Evolutionary conservation across 208 protist species (phyloP).

Genomic region (Crithidia sp.): DNA sequence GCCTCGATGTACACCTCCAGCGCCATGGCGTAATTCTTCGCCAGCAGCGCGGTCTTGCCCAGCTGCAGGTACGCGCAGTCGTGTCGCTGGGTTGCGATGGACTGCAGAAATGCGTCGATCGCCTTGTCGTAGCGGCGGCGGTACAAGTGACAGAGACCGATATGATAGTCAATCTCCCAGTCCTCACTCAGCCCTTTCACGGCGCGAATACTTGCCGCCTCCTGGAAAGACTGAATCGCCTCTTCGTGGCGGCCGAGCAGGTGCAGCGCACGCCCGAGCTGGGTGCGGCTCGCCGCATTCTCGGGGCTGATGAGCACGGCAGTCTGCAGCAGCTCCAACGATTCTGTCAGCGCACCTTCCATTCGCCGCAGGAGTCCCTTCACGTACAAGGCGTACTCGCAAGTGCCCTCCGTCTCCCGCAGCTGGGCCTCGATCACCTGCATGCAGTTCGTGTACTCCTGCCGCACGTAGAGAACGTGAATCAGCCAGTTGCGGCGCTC

Average conservation of each 20-base stretch:
- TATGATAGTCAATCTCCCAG: constrained; percentile 93
- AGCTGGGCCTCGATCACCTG: constrained; percentile 91
- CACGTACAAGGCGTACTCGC: constrained; percentile 92
- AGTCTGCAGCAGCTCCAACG: constrained; percentile 92
- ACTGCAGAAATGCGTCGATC: constrained; percentile 80
- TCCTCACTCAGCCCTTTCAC: constrained; percentile 60
- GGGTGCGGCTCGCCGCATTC: constrained; percentile 91
- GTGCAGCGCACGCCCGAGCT: constrained; percentile 90
- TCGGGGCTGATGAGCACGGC: constrained; percentile 90
- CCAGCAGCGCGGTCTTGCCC: constrained; percentile 77
- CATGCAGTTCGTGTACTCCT: constrained; percentile 91
- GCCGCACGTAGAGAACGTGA: constrained; percentile 90
- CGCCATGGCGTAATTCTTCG: constrained; percentile 68
- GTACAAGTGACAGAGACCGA: constrained; percentile 92
- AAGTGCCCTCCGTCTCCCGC: constrained; percentile 72
- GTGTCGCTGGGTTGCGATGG: constrained; percentile 88
- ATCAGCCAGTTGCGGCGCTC: constrained; percentile 95
- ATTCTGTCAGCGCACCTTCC: constrained; percentile 94
- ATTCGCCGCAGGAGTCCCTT: constrained; percentile 93
- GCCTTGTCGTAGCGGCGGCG: constrained; percentile 75
- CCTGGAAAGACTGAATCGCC: constrained; percentile 89
- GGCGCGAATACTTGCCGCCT: constrained; percentile 69
- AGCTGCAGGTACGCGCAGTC: constrained; percentile 93
- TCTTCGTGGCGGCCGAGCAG: constrained; percentile 93
- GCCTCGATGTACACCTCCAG: constrained; percentile 86